phyloP scores from a whole-genome alignment of 257 asterid species.

The Fraxinus quadrangulata region DNA sequence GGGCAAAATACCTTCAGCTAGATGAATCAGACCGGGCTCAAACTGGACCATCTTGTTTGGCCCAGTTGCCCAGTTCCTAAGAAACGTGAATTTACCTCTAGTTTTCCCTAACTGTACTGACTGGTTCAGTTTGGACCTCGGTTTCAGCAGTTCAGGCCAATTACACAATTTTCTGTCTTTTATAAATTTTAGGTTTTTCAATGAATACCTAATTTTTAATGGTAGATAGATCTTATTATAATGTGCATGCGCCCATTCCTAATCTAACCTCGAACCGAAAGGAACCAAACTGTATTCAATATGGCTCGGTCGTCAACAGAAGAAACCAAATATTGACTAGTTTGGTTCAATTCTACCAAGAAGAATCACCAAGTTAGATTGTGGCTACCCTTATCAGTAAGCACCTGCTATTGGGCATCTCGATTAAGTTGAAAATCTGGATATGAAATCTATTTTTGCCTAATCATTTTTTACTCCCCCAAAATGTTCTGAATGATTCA shows the following conservation, averaged over 20 bases:
- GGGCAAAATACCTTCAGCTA: neutral
- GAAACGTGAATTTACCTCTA: neutral
- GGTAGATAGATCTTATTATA: neutral
- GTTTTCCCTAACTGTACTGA: neutral
- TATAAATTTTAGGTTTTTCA: neutral
- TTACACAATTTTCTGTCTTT: neutral
- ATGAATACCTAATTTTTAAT: neutral
- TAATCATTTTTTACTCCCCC: neutral
- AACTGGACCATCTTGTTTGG: neutral
- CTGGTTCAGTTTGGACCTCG: neutral
- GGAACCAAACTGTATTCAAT: neutral
- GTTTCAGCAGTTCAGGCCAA: neutral
- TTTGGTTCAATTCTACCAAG: neutral
- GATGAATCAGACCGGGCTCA: neutral
- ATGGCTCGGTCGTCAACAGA: too few relatives aligned
- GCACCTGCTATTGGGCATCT: neutral
- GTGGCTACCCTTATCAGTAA: neutral
- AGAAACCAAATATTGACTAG: neutral
- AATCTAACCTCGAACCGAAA: neutral
- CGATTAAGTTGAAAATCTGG: neutral
- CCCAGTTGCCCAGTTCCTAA: neutral
- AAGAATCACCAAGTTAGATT: neutral
- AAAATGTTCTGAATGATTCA: neutral
- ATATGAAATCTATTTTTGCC: neutral
- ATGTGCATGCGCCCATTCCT: neutral